A percentile compares a stretch with the other conserved stretches of the same genome.
These are phyloP conservation scores for Rostrohypoxylon terebratum DNA, from an alignment of 495 filamentous ascomycete species.

Conservation along the genomic window DNA sequence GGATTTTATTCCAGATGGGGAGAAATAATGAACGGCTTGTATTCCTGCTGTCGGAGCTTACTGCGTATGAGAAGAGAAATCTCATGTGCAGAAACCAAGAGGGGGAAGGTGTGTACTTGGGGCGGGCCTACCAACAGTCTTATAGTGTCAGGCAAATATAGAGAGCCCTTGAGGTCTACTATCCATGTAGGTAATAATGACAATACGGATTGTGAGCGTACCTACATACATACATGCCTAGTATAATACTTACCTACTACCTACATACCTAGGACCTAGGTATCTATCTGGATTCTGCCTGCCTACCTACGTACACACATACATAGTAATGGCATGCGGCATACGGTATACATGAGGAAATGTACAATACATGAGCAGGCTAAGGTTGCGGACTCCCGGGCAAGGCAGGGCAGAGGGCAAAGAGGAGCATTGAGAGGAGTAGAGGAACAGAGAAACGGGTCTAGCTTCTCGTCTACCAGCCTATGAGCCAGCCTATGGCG, in stretches of 20 bases:
- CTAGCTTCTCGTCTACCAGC: conserved; percentile 46
- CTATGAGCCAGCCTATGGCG: conserved; percentile 41
- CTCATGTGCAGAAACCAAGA: conserved; percentile 45
- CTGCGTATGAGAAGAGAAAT: conserved; percentile 47
- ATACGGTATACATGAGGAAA: conserved; percentile 4
- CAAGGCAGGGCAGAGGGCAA: conserved; percentile 24
- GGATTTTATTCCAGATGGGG: conserved; percentile 39
- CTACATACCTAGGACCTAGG: no score
- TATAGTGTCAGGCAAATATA: conserved; percentile 54
- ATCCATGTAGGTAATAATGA: conserved; percentile 42
- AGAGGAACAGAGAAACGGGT: conserved; percentile 43
- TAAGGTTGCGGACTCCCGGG: conserved; percentile 44
- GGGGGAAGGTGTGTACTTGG: conserved; percentile 37
- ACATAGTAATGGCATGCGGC: conserved; percentile 35
- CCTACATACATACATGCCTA: no score
- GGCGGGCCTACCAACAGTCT: conserved; percentile 52
- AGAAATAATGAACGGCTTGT: conserved; percentile 30
- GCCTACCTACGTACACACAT: no score
- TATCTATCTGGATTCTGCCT: no score
- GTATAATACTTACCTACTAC: no score
- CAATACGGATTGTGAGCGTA: conserved; percentile 38
- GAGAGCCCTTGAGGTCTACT: conserved; percentile 25
- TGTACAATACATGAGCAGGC: conserved; percentile 35
- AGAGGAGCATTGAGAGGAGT: not conserved
- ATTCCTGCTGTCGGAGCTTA: conserved; percentile 52